Conservation (phyloP, 2,329 filamentous ascomycete genomes). For the Penicillium sp. region DNA sequence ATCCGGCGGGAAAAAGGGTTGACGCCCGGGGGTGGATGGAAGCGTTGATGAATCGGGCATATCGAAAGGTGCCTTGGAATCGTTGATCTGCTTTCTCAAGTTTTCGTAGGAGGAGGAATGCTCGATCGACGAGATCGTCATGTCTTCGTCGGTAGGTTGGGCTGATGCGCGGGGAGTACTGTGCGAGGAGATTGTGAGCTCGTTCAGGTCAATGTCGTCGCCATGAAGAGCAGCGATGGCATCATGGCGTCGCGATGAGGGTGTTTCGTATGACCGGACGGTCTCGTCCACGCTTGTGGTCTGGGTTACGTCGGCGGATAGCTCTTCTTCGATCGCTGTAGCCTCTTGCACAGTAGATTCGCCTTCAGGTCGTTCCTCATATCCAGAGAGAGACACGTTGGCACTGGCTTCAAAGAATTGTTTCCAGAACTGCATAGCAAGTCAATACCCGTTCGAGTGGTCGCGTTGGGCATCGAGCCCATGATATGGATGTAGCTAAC, state of each 20-base stretch:
- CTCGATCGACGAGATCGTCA: constrained; percentile 48
- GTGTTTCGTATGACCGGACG: constrained; percentile 42
- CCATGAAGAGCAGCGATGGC: constrained; percentile 27
- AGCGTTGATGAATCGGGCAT: constrained; percentile 37
- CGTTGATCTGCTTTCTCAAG: constrained; percentile 67
- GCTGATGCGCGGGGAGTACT: constrained; percentile 49
- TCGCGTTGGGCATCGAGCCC: background rate
- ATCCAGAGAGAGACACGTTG: constrained; percentile 93
- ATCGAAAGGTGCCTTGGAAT: constrained; percentile 38
- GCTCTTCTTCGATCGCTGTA: constrained; percentile 58
- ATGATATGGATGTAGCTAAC: constrained; percentile 47
- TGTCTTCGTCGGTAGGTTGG: constrained; percentile 37
- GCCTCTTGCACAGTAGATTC: constrained; percentile 58
- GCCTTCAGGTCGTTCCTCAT: constrained; percentile 72
- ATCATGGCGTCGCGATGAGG: constrained; percentile 37
- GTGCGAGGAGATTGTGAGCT: constrained; percentile 46
- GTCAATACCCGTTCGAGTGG: constrained; percentile 9
- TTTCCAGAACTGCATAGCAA: constrained; percentile 83
- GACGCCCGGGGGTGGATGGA: constrained; percentile 41
- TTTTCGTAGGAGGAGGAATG: constrained; percentile 77
- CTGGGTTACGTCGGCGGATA: constrained; percentile 53
- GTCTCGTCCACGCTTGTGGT: constrained; percentile 37
- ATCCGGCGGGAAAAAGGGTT: constrained; percentile 23
- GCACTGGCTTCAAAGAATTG: constrained; percentile 99
- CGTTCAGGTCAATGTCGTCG: constrained; percentile 50